Evolutionary conservation across 108 stramenopile genomes (phyloP).

Genomic region (Cyclotella kingstonii): DNA sequence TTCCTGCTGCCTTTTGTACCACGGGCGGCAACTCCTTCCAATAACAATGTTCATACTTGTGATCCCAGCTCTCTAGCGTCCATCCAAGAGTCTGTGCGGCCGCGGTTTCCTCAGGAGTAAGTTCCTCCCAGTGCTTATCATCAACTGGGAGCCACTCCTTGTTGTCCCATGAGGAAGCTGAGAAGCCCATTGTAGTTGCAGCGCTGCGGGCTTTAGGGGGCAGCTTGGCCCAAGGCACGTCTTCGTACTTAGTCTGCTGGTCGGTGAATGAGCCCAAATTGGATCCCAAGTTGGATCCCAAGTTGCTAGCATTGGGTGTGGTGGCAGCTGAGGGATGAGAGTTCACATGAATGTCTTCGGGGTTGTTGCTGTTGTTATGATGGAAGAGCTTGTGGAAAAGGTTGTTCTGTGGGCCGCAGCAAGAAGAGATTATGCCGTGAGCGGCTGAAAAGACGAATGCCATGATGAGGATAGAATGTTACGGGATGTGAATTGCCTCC

Average conservation of each 20-base stretch:
- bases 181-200: conserved; percentile 49
- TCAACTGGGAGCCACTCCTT: conserved; percentile 25
- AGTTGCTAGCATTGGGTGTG: neutral
- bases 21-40: conserved; percentile 54
- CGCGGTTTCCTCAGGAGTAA: conserved; percentile 45
- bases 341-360: neutral
- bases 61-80: conserved; percentile 56
- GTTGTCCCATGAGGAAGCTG: conserved; percentile 48
- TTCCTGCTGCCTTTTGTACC: conserved; percentile 46
- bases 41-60: conserved; percentile 42
- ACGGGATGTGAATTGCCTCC: no score
- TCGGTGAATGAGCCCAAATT: conserved; percentile 27
- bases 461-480: conserved; percentile 25
- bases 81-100: conserved; percentile 53
- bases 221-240: conserved; percentile 37
- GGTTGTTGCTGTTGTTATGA: conserved; percentile 19
- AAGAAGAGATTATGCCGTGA: conserved; percentile 29
- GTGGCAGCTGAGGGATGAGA: conserved; percentile 9
- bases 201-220: conserved; percentile 47
- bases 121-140: conserved; percentile 50
- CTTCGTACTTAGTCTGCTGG: conserved; percentile 58
- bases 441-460: conserved; percentile 11
- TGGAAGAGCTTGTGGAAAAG: conserved; percentile 22
- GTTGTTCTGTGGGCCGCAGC: conserved; percentile 20
- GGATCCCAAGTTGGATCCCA: neutral